phyloP scores from a whole-genome alignment of 371 early-diverging fungal genomes.

The Umbelopsis sp. region DNA sequence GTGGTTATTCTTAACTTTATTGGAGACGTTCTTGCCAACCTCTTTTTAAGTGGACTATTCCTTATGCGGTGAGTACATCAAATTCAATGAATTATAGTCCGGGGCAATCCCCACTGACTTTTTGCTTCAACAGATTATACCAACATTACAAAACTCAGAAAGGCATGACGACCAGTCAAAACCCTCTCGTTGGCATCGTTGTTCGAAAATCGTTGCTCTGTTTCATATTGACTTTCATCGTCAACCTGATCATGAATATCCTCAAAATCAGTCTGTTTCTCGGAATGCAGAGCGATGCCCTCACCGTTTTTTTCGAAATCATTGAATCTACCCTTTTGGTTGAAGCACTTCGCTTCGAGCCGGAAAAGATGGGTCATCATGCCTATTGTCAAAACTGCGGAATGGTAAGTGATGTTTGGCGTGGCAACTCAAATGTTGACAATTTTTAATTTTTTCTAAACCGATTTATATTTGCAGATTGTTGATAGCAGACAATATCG shows the following conservation, averaged over 20 bases:
- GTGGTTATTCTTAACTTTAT: conserved; percentile 51
- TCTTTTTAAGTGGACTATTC: conserved; percentile 56
- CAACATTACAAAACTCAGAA: conserved; percentile 37
- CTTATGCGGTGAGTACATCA: conserved; percentile 34
- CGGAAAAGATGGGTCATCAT: conserved; percentile 21
- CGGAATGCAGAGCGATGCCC: conserved; percentile 45
- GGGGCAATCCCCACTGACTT: neutral
- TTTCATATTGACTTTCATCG: conserved; percentile 45
- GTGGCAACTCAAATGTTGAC: neutral
- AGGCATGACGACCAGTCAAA: conserved; percentile 35
- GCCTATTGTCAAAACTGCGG: conserved; percentile 41
- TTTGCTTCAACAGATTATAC: conserved; percentile 29
- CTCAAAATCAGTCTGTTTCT: conserved; percentile 45
- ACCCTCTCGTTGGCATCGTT: conserved; percentile 38
- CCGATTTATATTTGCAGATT: neutral
- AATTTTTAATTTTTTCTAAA: neutral
- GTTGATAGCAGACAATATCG: conserved; percentile 13
- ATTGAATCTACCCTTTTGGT: conserved; percentile 52
- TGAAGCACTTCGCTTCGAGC: conserved; percentile 50
- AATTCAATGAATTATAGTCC: neutral
- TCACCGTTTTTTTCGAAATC: conserved; percentile 49
- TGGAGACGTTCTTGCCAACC: conserved; percentile 46
- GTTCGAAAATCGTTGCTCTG: conserved; percentile 47
- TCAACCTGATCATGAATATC: conserved; percentile 52
- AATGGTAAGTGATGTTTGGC: conserved; percentile 26